These are phyloP conservation scores for Phytophthora europaea DNA, from an alignment of 352 stramenopile genomes.

Conservation along the genomic window DNA sequence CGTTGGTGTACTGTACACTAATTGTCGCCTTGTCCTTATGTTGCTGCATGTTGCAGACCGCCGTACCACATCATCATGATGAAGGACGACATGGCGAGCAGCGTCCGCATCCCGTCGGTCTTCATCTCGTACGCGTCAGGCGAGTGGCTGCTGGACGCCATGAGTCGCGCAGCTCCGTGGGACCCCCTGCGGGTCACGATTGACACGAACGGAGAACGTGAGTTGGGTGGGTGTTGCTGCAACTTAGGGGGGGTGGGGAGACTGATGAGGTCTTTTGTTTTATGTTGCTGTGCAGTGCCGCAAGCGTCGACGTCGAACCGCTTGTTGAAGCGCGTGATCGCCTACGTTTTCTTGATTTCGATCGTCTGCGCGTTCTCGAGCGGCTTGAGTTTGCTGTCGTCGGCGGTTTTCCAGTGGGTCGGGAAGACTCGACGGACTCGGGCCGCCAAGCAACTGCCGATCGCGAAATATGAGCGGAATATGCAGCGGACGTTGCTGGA, in stretches of 20 bases:
- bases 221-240: conserved; percentile 22
- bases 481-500: conserved; percentile 58
- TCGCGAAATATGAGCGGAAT: conserved; percentile 63
- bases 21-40: not conserved
- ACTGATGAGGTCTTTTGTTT: not conserved
- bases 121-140: conserved; percentile 80
- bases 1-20: too few relatives aligned
- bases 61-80: conserved; percentile 90
- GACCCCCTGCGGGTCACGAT: conserved; percentile 68
- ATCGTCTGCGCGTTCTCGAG: conserved; percentile 85
- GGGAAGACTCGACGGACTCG: conserved; percentile 65
- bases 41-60: conserved; percentile 40
- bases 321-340: conserved; percentile 73
- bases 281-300: conserved; percentile 47
- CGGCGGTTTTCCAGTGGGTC: conserved; percentile 70
- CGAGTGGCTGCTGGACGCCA: conserved; percentile 57
- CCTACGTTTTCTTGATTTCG: conserved; percentile 83
- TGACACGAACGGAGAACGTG: conserved; percentile 67
- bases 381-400: conserved; percentile 75
- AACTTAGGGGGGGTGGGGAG: not conserved
- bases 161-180: conserved; percentile 60
- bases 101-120: conserved; percentile 71
- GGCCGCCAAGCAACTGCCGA: conserved; percentile 64
- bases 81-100: conserved; percentile 77
- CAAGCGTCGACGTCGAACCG: conserved; percentile 65